A percentile compares a stretch with the other conserved stretches of the same genome.
Evolutionary conservation across 73 alveolate species (phyloP).

Genomic region (Uronychia binucleata): DNA sequence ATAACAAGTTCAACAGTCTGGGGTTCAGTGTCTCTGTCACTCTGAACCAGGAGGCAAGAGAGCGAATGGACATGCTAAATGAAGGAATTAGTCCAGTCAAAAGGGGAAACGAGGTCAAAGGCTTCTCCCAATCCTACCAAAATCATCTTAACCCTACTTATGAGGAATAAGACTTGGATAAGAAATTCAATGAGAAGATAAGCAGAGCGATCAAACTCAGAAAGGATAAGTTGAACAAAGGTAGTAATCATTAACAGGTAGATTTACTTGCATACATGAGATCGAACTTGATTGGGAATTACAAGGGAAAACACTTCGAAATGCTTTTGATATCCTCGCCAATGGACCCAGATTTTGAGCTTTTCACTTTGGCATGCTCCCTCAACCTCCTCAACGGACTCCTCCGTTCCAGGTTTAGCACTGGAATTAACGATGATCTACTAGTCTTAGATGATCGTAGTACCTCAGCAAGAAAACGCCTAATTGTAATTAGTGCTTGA

Average conservation of each 20-base stretch:
- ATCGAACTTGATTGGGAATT: slow-evolving; percentile 34
- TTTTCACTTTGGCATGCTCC: slow-evolving; percentile 54
- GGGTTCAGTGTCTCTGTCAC: slow-evolving; percentile 16
- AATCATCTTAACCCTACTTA: too few species aligned
- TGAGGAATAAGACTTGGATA: too few species aligned
- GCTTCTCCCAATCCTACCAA: background rate
- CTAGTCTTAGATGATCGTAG: background rate
- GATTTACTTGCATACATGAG: slow-evolving; percentile 59
- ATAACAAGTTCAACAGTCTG: slow-evolving; percentile 4
- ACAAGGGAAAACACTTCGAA: slow-evolving; percentile 42
- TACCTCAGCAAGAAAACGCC: slow-evolving; percentile 28
- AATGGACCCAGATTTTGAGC: slow-evolving; percentile 59
- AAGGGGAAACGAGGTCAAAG: background rate
- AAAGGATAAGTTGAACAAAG: slow-evolving; percentile 8
- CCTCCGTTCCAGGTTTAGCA: too few species aligned
- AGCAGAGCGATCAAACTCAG: slow-evolving; percentile 48
- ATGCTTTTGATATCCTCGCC: slow-evolving; percentile 42
- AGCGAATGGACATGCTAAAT: too few species aligned
- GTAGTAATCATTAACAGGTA: background rate
- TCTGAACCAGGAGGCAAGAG: too few species aligned
- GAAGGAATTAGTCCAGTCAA: background rate
- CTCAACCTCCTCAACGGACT: slow-evolving; percentile 44
- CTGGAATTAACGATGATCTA: background rate
- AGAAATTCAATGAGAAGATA: slow-evolving; percentile 11
- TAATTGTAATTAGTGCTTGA: slow-evolving; percentile 38